Evolutionary conservation across 495 filamentous ascomycete genomes (phyloP), one percentile per base, ranked within the genome.

Genomic region (Letharia lupina): DNA sequence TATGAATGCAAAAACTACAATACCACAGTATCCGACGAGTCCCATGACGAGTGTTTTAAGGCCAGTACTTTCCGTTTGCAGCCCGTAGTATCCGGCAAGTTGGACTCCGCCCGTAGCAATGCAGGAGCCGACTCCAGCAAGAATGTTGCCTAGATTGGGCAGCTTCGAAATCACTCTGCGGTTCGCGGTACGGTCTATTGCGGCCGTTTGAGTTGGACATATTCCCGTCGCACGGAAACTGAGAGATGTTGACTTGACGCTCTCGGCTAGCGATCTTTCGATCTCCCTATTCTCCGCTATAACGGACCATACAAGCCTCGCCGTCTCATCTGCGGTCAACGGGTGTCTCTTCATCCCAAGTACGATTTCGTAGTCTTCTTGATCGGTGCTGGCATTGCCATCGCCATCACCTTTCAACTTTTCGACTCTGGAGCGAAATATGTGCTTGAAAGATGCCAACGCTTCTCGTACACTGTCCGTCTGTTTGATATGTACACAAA

Each of bases 11-110:
- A 63, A 63, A 15, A 54, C 4, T 10, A 9, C 5, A 2, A 63
- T 63, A 10, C 62, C 62, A n/a, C 47, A 63, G 31, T 63, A 63
- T 54, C 62, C 62, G 9, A 54, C 23, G 4, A 63, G 62, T 31
- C 62, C 62, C 62, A 63, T 54, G 37, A 63, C 41, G n/a, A 63
- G 62, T 0, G 45, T 54, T n/a, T 48, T 4, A 20, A 54, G 62
- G 45, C 62, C 12, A 31, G n/a, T 35, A n/a, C 20, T 60, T 11
- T 7, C 16, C 1, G 37, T 41, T 8, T 37, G 10, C 33, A 15
- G 11, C 12, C 23, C 23, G 48, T 52, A 31, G 13, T 52, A 52
- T 52, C 48, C 48, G 11, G 48, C 23, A 28, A 52, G 0, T 52
- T 52, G 48, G 23, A 52, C 48, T 52, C 48, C 48, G 4, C 9